Percentiles rank a stretch among this genome's conserved stretches.
Conservation (phyloP, 2,329 filamentous ascomycete species). For the Fusarium albosuccineum region DNA sequence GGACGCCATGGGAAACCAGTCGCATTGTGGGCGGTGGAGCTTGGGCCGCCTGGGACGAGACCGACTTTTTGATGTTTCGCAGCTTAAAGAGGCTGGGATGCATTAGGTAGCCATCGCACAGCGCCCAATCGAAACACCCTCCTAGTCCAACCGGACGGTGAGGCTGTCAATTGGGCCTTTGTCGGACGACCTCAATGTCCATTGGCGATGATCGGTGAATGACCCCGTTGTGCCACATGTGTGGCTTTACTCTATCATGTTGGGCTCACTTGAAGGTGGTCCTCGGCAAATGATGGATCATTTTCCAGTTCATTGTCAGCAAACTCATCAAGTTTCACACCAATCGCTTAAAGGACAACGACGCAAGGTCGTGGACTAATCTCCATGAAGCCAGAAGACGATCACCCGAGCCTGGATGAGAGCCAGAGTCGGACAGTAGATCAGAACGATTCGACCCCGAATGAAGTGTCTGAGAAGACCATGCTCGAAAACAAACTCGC, state of each 20-base stretch:
- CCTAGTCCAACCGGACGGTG: constrained; percentile 38
- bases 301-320: constrained; percentile 19
- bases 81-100: constrained; percentile 16
- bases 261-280: constrained; percentile 12
- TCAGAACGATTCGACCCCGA: constrained; percentile 14
- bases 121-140: constrained; percentile 37
- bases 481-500: constrained; percentile 45
- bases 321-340: constrained; percentile 16
- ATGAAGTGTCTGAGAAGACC: constrained; percentile 29
- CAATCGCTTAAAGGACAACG: constrained; percentile 18
- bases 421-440: constrained; percentile 16
- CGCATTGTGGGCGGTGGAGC: constrained; percentile 39
- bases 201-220: constrained; percentile 23
- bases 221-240: constrained; percentile 32
- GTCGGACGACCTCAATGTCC: constrained; percentile 29
- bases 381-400: constrained; percentile 37
- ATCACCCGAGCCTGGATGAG: constrained; percentile 8
- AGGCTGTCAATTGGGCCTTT: constrained; percentile 40
- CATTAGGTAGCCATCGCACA: constrained; percentile 39
- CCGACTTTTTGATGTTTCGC: constrained; percentile 43
- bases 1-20: constrained; percentile 26
- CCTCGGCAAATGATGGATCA: constrained; percentile 20
- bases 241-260: constrained; percentile 20
- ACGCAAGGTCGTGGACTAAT: constrained; percentile 13
- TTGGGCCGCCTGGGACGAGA: constrained; percentile 38